Evolutionary conservation across 345 rosid genomes (phyloP).

Genomic region (Populus euphratica): DNA sequence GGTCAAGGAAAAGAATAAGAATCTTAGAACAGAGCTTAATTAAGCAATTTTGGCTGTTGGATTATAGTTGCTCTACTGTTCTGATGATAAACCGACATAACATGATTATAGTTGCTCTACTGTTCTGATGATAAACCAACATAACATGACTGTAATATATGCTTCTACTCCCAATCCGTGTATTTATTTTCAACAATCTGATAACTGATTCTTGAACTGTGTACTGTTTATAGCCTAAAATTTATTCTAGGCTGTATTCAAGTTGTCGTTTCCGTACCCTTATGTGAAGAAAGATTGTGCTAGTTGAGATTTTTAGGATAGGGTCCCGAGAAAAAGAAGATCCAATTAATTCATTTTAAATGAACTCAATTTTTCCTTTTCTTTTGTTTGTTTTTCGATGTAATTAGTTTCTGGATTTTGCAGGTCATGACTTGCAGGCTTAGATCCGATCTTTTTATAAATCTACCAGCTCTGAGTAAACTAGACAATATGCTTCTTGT

Average conservation of each 20-base stretch:
- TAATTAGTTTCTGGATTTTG: conserved; percentile 4
- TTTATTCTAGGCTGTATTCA: background rate
- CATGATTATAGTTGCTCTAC: background rate
- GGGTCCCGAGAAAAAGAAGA: background rate
- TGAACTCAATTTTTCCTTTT: background rate
- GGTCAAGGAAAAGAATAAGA: background rate
- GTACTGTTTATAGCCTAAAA: background rate
- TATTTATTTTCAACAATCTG: background rate
- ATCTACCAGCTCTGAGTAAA: conserved; percentile 91
- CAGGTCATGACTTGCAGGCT: conserved; percentile 97
- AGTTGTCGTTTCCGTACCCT: background rate
- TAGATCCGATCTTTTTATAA: conserved; percentile 77
- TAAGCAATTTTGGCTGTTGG: background rate
- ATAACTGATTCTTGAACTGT: background rate
- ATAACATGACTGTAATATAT: background rate
- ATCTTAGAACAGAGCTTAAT: background rate
- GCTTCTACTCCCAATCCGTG: background rate
- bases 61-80: background rate
- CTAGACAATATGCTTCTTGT: conserved; percentile 98
- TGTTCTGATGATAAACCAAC: background rate
- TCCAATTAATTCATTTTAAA: background rate
- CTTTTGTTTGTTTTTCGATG: background rate
- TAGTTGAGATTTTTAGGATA: background rate
- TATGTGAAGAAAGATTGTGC: background rate
- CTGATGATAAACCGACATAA: background rate